phyloP scores from a whole-genome alignment of 305 asterid species.

The Solanum hybrid region DNA sequence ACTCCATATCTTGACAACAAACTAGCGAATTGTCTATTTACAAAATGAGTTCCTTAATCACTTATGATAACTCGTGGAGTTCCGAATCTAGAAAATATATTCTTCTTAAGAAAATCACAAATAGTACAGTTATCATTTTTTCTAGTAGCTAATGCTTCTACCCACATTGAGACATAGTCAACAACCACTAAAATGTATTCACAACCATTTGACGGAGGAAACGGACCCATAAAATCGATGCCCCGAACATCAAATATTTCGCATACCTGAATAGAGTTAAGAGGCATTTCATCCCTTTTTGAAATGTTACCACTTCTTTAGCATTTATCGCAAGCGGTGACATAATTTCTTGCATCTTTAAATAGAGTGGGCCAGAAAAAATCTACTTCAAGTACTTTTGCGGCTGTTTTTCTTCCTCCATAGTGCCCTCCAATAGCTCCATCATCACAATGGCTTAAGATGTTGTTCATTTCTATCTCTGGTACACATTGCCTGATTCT shows the following conservation, averaged over 20 bases:
- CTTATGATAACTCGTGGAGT: background rate
- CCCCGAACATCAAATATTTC: background rate
- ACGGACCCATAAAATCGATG: background rate
- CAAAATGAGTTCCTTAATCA: background rate
- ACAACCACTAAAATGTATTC: background rate
- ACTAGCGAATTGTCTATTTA: background rate
- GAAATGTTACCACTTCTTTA: background rate
- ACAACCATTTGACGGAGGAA: background rate
- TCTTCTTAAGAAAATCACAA: background rate
- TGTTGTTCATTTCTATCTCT: too few relatives aligned
- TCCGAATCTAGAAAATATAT: background rate
- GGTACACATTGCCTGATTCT: too few relatives aligned
- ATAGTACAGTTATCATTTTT: background rate
- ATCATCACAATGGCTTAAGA: too few relatives aligned
- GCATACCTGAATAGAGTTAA: background rate
- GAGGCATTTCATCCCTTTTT: background rate
- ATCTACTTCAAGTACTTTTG: too few relatives aligned
- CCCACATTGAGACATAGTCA: background rate
- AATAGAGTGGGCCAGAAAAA: too few relatives aligned
- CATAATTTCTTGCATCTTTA: too few relatives aligned
- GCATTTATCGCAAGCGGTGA: too few relatives aligned
- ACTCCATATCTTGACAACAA: background rate
- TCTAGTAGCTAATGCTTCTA: background rate
- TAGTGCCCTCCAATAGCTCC: too few relatives aligned
- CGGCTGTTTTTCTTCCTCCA: too few relatives aligned